phyloP scores from a whole-genome alignment of 1,139 yeast genomes.

The Debaryomyces sp. region DNA sequence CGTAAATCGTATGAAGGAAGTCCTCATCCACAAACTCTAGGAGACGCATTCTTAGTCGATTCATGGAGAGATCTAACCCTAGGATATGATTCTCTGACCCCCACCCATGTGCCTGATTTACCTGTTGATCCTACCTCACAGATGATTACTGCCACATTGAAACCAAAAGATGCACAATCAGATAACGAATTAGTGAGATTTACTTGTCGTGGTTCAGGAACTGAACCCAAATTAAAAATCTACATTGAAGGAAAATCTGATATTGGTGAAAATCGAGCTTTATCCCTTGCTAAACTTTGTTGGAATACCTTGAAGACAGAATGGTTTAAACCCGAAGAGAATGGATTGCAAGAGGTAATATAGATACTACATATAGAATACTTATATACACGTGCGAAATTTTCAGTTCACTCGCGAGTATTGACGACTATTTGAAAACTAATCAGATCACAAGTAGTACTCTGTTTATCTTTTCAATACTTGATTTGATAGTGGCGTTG shows the following conservation, averaged over 20 bases:
- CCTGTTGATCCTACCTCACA: slow-evolving; percentile 77
- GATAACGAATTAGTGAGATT: slow-evolving; percentile 55
- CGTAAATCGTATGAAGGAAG: slow-evolving; percentile 44
- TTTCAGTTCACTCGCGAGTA: slow-evolving; percentile 2
- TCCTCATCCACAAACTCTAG: slow-evolving; percentile 47
- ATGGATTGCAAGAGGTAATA: slow-evolving; percentile 41
- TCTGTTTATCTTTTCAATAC: neutral
- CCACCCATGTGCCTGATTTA: slow-evolving; percentile 57
- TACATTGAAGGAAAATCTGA: slow-evolving; percentile 77
- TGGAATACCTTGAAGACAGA: slow-evolving; percentile 61
- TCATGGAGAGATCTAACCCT: slow-evolving; percentile 83
- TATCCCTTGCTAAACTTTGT: slow-evolving; percentile 56
- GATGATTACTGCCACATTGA: slow-evolving; percentile 73
- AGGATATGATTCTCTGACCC: slow-evolving; percentile 76
- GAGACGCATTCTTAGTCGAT: slow-evolving; percentile 49
- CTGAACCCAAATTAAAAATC: slow-evolving; percentile 92
- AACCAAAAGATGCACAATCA: slow-evolving; percentile 22
- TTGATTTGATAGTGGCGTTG: neutral
- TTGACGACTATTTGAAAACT: neutral
- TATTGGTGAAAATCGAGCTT: slow-evolving; percentile 46
- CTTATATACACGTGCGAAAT: slow-evolving; percentile 9
- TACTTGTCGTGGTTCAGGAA: slow-evolving; percentile 93
- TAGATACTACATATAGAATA: slow-evolving; percentile 8
- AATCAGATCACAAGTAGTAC: neutral
- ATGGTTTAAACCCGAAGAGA: slow-evolving; percentile 63